Evolutionary conservation across 2,329 filamentous ascomycete species (phyloP).

Genomic region (Orbilia javanica): DNA sequence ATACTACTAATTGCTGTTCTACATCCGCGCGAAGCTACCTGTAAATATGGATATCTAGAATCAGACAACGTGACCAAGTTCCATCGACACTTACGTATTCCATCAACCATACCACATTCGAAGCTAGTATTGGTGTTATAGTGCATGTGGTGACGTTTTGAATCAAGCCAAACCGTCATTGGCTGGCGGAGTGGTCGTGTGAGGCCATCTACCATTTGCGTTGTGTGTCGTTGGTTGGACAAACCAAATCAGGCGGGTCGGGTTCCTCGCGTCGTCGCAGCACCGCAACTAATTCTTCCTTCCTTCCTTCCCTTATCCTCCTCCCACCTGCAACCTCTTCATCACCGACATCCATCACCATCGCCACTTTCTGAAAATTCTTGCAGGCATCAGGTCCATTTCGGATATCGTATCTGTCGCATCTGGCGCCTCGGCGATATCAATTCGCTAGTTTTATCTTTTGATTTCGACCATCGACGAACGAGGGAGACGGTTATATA

Average conservation of each 20-base stretch:
- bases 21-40: background rate
- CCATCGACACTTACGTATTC: too few relatives aligned
- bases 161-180: background rate
- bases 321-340: slow-evolving; percentile 9
- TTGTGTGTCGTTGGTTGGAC: slow-evolving; percentile 50
- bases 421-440: background rate
- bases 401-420: background rate
- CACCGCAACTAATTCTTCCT: slow-evolving; percentile 10
- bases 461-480: background rate
- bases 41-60: slow-evolving; percentile 1
- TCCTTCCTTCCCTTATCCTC: slow-evolving; percentile 33
- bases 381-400: background rate
- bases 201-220: slow-evolving; percentile 27
- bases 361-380: background rate
- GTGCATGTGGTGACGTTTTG: too few relatives aligned
- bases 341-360: slow-evolving; percentile 21
- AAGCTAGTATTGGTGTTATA: too few relatives aligned
- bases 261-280: slow-evolving; percentile 48
- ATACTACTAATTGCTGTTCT: background rate
- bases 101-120: too few relatives aligned
- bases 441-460: slow-evolving; percentile 2
- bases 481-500: background rate
- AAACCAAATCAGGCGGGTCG: slow-evolving; percentile 24
- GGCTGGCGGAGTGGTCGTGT: background rate
- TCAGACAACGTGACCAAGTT: background rate